Evolutionary conservation across 352 stramenopile genomes (phyloP).

Genomic region (Achlya hypogyna): DNA sequence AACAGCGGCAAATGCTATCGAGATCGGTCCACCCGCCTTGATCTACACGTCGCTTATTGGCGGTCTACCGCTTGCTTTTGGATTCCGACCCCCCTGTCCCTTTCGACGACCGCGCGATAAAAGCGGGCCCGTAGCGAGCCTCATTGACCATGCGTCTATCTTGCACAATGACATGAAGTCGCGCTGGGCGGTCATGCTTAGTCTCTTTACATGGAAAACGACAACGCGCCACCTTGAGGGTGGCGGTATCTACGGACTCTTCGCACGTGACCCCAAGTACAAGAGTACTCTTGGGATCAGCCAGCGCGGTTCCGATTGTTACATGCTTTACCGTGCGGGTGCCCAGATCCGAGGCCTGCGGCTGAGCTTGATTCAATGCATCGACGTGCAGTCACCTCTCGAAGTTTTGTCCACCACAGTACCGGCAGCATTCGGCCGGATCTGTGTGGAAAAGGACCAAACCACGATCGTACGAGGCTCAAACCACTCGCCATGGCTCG

Average conservation of each 20-base stretch:
- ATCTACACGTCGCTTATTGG: background rate
- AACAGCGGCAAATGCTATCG: background rate
- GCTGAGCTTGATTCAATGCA: background rate
- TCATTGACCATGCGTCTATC: background rate
- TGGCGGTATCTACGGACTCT: background rate
- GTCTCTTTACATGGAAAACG: background rate
- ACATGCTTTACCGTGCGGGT: background rate
- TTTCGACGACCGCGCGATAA: too few relatives aligned
- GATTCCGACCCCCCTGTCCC: background rate
- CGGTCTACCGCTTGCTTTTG: background rate
- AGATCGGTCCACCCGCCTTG: background rate
- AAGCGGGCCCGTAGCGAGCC: too few relatives aligned
- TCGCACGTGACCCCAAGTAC: background rate
- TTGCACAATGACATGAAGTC: background rate
- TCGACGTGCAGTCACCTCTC: background rate
- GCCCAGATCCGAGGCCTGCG: background rate
- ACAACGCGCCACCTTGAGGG: background rate
- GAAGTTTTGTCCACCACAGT: background rate
- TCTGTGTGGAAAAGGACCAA: too few relatives aligned
- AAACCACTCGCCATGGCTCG: too few relatives aligned
- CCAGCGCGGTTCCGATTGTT: slow-evolving; percentile 8
- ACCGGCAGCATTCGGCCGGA: too few relatives aligned
- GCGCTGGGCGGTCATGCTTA: background rate
- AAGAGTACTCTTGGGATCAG: background rate
- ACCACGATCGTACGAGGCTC: too few relatives aligned